Percentiles rank a stretch among this genome's conserved stretches.
phyloP scores from a whole-genome alignment of 208 protist genomes.

The Trypanosoma melophagium region DNA sequence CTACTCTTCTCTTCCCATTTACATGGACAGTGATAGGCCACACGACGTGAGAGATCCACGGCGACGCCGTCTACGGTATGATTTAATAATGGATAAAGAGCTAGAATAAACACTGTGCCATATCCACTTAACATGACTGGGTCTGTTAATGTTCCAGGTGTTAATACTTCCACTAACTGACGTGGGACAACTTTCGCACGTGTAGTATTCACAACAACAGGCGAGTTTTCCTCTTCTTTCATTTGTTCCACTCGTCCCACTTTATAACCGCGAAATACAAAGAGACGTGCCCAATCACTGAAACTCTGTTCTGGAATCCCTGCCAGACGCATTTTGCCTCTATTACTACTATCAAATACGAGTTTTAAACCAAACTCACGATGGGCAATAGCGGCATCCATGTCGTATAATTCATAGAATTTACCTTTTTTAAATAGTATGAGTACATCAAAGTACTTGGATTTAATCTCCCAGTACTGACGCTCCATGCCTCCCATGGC shows the following conservation, averaged over 20 bases:
- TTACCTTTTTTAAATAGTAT: constrained; percentile 97
- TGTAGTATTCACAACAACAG: constrained; percentile 5
- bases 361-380: constrained; percentile 94
- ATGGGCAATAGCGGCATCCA: constrained; percentile 90
- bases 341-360: constrained; percentile 80
- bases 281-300: constrained; percentile 87
- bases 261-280: constrained; percentile 93
- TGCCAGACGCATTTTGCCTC: constrained; percentile 91
- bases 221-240: constrained; percentile 45
- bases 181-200: constrained; percentile 72
- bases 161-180: constrained; percentile 88
- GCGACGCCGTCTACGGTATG: constrained; percentile 68
- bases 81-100: constrained; percentile 39
- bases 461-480: constrained; percentile 96
- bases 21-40: constrained; percentile 71
- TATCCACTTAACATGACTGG: constrained; percentile 76
- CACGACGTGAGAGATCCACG: constrained; percentile 76
- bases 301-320: constrained; percentile 94
- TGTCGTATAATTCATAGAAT: constrained; percentile 96
- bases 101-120: constrained; percentile 64
- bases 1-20: neutral
- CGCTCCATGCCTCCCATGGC: constrained; percentile 92
- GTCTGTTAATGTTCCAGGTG: constrained; percentile 91
- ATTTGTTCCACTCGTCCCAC: constrained; percentile 93
- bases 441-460: constrained; percentile 88